Evolutionary conservation across 2,329 filamentous ascomycete species (phyloP), one percentile per base, ranked within the genome.

Genomic region (Clarireedia hainanense): DNA sequence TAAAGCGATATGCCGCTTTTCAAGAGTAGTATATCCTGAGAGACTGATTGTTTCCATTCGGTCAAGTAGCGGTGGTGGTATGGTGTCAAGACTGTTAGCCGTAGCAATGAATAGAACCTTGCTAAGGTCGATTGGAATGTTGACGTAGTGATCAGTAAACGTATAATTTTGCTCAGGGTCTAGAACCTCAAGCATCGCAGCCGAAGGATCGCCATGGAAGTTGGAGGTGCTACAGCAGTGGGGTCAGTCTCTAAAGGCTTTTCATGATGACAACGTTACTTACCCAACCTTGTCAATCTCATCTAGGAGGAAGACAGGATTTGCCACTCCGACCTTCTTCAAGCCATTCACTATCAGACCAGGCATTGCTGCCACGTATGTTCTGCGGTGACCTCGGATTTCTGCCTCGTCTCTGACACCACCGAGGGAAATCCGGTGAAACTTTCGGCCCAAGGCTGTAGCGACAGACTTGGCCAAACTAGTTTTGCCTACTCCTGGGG

Each of bases 311-410:
- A 99, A 89, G 56, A 99, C 92, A 0, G 94, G 94, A 68, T 99
- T 99, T 2, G 90, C 84, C 20, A 97, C 92, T 47, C 91, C 92
- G 34, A 95, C 92, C 74, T 97, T 99, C 74, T 94, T 91, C 55
- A 99, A 71, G 0, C 92, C 94, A 69, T 91, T 91, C 30, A 97
- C 91, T 57, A 99, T 88, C 55, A 97, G 77, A 53, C 94, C 94
- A 9, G 94, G 94, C 92, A 99, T 96, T n/a, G 94, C 94, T 23
- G 94, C 94, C 57, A 99, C 94, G 68, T 99, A 99, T 0, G 94
- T 99, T 64, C 94, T 81, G 55, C 94, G 82, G 72, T 99, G 94
- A 9, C 94, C 94, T 58, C 94, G 83, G 58, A 99, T 97, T 73
- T 99, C 94, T 15, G 94, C 94, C 71, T 99, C 94, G 66, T 99